Base-by-base conservation (phyloP, 768 basidiomycete species). In the Mycena rebaudengoi region DNA sequence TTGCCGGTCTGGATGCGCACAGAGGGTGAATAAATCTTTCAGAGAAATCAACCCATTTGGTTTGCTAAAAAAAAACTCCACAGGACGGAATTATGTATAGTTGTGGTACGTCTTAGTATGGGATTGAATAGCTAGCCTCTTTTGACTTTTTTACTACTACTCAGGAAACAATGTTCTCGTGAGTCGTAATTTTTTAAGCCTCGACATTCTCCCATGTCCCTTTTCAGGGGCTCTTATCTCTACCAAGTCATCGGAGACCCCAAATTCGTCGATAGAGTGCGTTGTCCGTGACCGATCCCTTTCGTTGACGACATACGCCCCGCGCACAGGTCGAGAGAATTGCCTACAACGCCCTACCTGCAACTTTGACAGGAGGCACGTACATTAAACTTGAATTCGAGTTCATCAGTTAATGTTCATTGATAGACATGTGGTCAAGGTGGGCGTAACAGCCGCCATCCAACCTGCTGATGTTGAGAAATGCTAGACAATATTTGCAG, bases 131-230 rank as follows among this genome's bases (percentile, higher is more conserved):
- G 14, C 25, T 62, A n/a, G 35, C 30, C n/a, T 49, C 40, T 26
- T 37, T n/a, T 46, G 14, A 44, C 55, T 44, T n/a, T 14, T 23
- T 46, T 30, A 23, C 12, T 56, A 20, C 23, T n/a, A 45, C 39
- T 1, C 52, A 85, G 84, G 86, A 87, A 81, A 84, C 85, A 5
- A 86, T 87, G 85, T 86, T 86, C 72, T 86, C 85, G 13, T n/a
- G n/a, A n/a, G n/a, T n/a, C n/a, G n/a, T n/a, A n/a, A n/a, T n/a
- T n/a, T n/a, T n/a, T n/a, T n/a, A n/a, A n/a, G n/a, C n/a, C n/a
- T n/a, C n/a, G n/a, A n/a, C n/a, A n/a, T n/a, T n/a, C n/a, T n/a
- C n/a, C n/a, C n/a, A n/a, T n/a, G n/a, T n/a, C n/a, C n/a, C n/a
- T n/a, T n/a, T n/a, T n/a, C n/a, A n/a, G n/a, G n/a, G 85, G 85